These are phyloP conservation scores for Pholiota microspora DNA, from an alignment of 768 basidiomycete species.

Conservation along the genomic window DNA sequence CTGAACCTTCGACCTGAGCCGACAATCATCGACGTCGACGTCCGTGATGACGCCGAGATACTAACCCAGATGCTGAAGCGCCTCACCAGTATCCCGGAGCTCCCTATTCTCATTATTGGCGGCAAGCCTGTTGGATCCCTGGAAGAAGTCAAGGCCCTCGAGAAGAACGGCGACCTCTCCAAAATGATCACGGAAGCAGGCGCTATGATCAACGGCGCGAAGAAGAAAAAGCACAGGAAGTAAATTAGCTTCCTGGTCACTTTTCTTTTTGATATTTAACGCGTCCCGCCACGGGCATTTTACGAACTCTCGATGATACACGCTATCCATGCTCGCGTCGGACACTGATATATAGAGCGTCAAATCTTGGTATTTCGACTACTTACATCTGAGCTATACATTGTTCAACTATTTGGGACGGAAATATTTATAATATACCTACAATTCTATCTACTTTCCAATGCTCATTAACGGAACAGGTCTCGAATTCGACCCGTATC, in stretches of 20 bases:
- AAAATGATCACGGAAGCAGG: constrained; percentile 53
- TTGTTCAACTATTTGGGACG: neutral
- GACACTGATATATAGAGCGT: neutral
- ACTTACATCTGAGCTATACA: neutral
- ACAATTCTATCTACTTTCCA: neutral
- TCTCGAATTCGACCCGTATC: neutral
- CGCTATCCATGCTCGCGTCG: neutral
- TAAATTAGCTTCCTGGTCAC: constrained; percentile 5
- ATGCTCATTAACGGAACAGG: neutral
- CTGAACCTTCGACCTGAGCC: constrained; percentile 62
- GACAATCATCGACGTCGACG: constrained; percentile 69
- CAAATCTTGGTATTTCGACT: neutral
- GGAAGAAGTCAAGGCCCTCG: constrained; percentile 48
- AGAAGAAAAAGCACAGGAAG: constrained; percentile 52
- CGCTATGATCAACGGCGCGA: constrained; percentile 50
- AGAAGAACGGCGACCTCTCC: constrained; percentile 50
- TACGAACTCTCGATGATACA: constrained; percentile 10
- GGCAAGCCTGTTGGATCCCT: constrained; percentile 56
- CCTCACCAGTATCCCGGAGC: constrained; percentile 48
- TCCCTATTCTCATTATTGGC: constrained; percentile 70
- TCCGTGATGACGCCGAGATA: constrained; percentile 67
- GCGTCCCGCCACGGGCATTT: constrained; percentile 20
- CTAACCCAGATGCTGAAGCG: constrained; percentile 61
- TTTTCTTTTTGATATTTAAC: constrained; percentile 12
- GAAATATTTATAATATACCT: constrained; percentile 1